These are phyloP conservation scores for Talinum fruticosum DNA, from an alignment of 148 eudicot genomes.

Conservation along the genomic window DNA sequence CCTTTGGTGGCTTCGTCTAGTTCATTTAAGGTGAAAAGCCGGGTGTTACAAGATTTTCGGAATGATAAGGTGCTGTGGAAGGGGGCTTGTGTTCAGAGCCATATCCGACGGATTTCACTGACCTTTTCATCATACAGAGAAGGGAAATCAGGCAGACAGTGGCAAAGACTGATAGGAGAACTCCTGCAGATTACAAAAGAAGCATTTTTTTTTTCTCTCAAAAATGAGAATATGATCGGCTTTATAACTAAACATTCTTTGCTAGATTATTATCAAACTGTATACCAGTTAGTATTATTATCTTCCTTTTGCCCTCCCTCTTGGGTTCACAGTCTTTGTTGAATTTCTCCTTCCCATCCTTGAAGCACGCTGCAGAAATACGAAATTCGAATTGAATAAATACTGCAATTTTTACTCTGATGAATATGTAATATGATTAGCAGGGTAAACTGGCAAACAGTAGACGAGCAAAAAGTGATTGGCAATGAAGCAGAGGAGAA, in stretches of 20 bases:
- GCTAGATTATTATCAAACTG: neutral
- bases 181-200: slow-evolving; percentile 40
- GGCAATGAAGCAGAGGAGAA: neutral
- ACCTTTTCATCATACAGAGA: slow-evolving; percentile 49
- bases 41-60: slow-evolving; percentile 47
- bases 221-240: neutral
- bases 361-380: slow-evolving; percentile 51
- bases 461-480: neutral
- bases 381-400: neutral
- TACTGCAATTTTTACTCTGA: neutral
- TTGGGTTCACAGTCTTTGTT: slow-evolving; percentile 45
- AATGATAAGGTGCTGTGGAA: slow-evolving; percentile 42
- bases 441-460: neutral
- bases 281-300: slow-evolving; percentile 56
- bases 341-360: slow-evolving; percentile 53
- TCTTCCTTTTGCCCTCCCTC: slow-evolving; percentile 33
- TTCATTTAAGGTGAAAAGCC: slow-evolving; percentile 61
- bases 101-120: slow-evolving; percentile 31
- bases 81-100: slow-evolving; percentile 32
- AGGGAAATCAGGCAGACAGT: slow-evolving; percentile 43
- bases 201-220: neutral
- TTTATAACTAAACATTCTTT: too few relatives aligned
- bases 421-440: neutral
- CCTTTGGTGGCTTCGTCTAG: slow-evolving; percentile 76
- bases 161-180: slow-evolving; percentile 43